phyloP scores from a whole-genome alignment of 306 rosid species.

The Cicer judaicum region DNA sequence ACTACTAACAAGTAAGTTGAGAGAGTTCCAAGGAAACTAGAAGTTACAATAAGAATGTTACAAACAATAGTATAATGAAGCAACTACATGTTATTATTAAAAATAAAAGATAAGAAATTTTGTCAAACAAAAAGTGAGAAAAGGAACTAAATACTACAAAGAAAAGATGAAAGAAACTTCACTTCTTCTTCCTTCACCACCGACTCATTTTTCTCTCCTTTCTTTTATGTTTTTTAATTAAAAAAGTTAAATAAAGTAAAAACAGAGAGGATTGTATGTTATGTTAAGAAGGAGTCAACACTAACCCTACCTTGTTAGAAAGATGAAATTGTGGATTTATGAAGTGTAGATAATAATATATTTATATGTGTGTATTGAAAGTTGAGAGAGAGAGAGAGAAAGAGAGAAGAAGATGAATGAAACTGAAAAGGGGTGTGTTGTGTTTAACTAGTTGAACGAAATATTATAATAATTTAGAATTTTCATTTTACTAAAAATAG shows the following conservation, averaged over 20 bases:
- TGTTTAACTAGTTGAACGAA: slow-evolving; percentile 35
- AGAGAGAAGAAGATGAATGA: slow-evolving; percentile 34
- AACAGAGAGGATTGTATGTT: slow-evolving; percentile 41
- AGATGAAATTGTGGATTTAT: slow-evolving; percentile 52
- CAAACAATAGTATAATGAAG: slow-evolving; percentile 35
- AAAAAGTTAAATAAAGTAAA: background rate
- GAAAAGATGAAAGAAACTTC: slow-evolving; percentile 11
- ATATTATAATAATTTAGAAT: slow-evolving; percentile 39
- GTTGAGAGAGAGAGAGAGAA: slow-evolving; percentile 33
- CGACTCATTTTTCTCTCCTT: background rate
- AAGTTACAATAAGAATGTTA: slow-evolving; percentile 38
- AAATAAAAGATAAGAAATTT: background rate
- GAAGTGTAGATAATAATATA: slow-evolving; percentile 43
- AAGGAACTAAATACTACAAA: background rate
- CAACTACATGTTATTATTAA: slow-evolving; percentile 20
- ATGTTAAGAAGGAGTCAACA: slow-evolving; percentile 49
- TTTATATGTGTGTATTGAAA: slow-evolving; percentile 42
- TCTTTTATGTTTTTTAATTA: background rate
- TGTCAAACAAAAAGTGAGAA: background rate
- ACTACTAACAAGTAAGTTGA: slow-evolving; percentile 33
- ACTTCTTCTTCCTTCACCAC: too few relatives aligned
- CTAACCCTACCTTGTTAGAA: slow-evolving; percentile 58
- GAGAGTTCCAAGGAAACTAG: slow-evolving; percentile 50
- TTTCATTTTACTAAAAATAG: slow-evolving; percentile 48
- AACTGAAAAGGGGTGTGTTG: slow-evolving; percentile 46